Evolutionary conservation across 202 grass and related monocot species (phyloP).

Genomic region (Digitaria exilis): DNA sequence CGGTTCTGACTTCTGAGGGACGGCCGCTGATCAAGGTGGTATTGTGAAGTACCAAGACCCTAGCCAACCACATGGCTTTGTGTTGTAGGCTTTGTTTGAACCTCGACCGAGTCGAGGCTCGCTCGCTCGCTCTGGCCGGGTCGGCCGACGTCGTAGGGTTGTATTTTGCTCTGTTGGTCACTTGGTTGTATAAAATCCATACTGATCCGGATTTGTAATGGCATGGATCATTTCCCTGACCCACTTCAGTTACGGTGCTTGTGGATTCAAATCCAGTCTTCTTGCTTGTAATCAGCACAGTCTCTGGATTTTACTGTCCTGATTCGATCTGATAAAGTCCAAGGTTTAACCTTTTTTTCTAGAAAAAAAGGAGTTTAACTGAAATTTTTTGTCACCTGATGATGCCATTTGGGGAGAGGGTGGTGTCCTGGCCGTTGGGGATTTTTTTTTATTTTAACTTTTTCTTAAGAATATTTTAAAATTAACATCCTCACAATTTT

Average conservation of each 20-base stretch:
- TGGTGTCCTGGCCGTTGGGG: too few species aligned
- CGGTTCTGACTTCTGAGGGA: slow-evolving; percentile 49
- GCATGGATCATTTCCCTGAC: neutral
- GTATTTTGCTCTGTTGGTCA: slow-evolving; percentile 13
- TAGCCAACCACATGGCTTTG: neutral
- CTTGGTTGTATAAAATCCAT: neutral
- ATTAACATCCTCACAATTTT: too few species aligned
- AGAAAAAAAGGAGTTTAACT: too few species aligned
- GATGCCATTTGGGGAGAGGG: too few species aligned
- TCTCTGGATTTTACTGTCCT: too few species aligned
- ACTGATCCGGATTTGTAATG: neutral
- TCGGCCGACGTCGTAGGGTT: neutral
- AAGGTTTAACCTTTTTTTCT: too few species aligned
- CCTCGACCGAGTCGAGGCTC: too few species aligned
- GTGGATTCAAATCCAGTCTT: too few species aligned
- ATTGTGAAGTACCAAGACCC: neutral
- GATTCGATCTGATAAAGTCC: neutral
- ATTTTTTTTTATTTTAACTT: too few species aligned
- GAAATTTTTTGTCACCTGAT: too few species aligned
- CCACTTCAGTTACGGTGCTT: neutral
- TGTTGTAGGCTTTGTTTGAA: neutral
- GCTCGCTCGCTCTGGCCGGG: neutral
- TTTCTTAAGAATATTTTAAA: too few species aligned
- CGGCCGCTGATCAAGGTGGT: neutral
- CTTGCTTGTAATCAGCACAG: too few species aligned